Evolutionary conservation across 306 rosid genomes (phyloP).

Genomic region (Malus sieversii): DNA sequence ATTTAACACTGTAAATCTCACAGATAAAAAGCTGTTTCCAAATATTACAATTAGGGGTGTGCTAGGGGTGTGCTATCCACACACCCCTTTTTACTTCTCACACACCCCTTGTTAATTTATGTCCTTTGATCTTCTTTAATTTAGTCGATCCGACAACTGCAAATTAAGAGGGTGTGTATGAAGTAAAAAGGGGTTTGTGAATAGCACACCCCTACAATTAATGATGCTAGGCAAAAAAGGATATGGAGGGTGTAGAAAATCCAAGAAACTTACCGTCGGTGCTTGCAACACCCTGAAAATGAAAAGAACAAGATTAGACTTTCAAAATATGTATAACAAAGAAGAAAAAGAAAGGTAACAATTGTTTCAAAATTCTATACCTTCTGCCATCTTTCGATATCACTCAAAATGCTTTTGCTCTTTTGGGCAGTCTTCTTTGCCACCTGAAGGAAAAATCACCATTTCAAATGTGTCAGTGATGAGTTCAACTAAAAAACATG

Average conservation of each 20-base stretch:
- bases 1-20: neutral
- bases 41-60: neutral
- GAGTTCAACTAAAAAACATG: neutral
- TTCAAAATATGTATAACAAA: neutral
- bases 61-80: no score
- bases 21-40: neutral
- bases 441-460: constrained; percentile 45
- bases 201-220: no score
- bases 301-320: constrained; percentile 15
- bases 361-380: constrained; percentile 29
- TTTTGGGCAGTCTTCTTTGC: constrained; percentile 92
- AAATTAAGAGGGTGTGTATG: no score
- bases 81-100: no score
- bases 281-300: constrained; percentile 84
- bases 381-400: constrained; percentile 99
- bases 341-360: neutral
- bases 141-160: no score
- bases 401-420: constrained; percentile 79
- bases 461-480: neutral
- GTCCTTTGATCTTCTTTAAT: no score
- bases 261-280: constrained; percentile 65
- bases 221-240: neutral
- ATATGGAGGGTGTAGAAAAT: neutral
- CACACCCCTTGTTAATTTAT: no score
- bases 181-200: no score